Percentiles rank a stretch among this genome's conserved stretches.
These are phyloP conservation scores for Rhodotorula sp. DNA, from an alignment of 1,284 basidiomycete species.

Conservation along the genomic window DNA sequence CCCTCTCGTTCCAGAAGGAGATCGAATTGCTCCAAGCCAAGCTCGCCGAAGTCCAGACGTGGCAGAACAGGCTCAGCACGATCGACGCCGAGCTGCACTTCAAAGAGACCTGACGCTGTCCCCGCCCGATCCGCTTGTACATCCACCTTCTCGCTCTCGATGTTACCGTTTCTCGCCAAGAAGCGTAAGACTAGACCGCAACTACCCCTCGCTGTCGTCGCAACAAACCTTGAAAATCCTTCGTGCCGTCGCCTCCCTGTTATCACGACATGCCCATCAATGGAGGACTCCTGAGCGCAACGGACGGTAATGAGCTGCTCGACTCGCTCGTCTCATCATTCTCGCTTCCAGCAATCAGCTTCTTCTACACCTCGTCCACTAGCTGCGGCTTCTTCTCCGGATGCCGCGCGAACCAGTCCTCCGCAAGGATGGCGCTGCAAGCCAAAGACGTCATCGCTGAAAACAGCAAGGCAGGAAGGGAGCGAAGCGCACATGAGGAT, in stretches of 20 bases:
- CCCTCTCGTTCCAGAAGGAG: constrained; percentile 58
- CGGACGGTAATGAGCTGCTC: no score
- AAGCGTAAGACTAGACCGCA: neutral
- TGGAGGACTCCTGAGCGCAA: no score
- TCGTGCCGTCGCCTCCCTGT: neutral
- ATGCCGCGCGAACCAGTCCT: neutral
- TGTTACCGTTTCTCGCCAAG: neutral
- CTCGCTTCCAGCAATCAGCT: no score
- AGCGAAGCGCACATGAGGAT: neutral
- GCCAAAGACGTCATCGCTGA: no score
- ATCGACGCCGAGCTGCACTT: constrained; percentile 51
- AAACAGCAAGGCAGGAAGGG: no score
- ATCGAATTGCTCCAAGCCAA: constrained; percentile 48
- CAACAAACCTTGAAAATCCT: neutral
- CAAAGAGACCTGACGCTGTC: constrained; percentile 3
- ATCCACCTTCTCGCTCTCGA: no score
- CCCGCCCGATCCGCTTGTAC: neutral
- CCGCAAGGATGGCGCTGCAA: neutral
- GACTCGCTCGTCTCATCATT: no score
- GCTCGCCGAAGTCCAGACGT: constrained; percentile 49
- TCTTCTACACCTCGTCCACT: neutral
- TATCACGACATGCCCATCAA: no score
- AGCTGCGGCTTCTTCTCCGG: neutral
- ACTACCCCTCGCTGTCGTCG: neutral
- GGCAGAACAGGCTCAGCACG: constrained; percentile 49